Evolutionary conservation across 1,284 basidiomycete genomes (phyloP), one percentile per base, ranked within the genome.

Genomic region (Cryptococcus sp.): DNA sequence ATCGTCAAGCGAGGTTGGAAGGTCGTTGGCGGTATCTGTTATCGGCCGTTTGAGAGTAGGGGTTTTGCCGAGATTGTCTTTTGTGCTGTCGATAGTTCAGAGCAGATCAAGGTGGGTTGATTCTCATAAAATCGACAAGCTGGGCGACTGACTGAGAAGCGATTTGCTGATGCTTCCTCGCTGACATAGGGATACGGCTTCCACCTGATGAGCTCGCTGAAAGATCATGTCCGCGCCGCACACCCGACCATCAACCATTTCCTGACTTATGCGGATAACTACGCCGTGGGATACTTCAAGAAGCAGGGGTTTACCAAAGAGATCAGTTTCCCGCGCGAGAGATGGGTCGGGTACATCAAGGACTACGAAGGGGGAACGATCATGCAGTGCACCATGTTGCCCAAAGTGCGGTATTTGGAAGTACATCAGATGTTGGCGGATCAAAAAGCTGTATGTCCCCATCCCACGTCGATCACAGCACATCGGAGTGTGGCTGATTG

Each of bases 311-410:
- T 99, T 80, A 91, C 92, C 1, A 99, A 98, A 78, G 94, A 99
- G 65, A 96, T 99, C 66, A 89, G 88, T 0, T 85, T 96, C 19
- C 88, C 90, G 59, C 86, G 94, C 42, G 87, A 91, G 2, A 83
- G 90, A 3, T 99, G 96, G 96, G 94, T 95, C 0, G 96, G 95
- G 1, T 99, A 99, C 78, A 99, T 99, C 86, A 99, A 99, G 78
- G 96, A 99, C 77, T 99, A 99, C 78, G 96, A 99, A 76, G 96
- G 96, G 49, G 95, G 93, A n/a, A 99, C 96, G 47, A 91, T 99
- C 80, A 98, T 99, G 95, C 93, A 96, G 78, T 99, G 96, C 74
- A 90, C 88, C 4, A 90, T 99, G 90, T 80, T 99, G 20, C 87
- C 86, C 23, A 90, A 91, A 69, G 87, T 99, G 64, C 87, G 93